Percentiles rank a stretch among this genome's conserved stretches.
Evolutionary conservation across 371 early-diverging fungal species (phyloP).

Genomic region (Capniomyces stellatus): DNA sequence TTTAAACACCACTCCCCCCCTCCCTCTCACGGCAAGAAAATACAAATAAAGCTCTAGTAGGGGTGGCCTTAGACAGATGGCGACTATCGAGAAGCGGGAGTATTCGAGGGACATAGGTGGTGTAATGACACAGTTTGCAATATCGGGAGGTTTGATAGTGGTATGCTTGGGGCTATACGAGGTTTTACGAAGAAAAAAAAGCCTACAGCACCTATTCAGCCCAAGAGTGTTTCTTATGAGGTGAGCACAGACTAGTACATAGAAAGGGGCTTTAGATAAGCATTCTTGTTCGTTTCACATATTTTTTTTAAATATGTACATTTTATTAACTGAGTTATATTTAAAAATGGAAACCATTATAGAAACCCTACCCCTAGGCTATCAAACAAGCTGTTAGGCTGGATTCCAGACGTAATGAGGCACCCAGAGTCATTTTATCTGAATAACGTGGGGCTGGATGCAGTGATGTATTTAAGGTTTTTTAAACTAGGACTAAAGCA

Average conservation of each 20-base stretch:
- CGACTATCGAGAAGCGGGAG: conserved; percentile 1
- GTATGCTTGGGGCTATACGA: conserved; percentile 4
- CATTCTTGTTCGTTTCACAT: too few species aligned
- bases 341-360: too few species aligned
- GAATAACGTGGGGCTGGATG: conserved; percentile 6
- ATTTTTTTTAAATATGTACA: too few species aligned
- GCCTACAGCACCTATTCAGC: conserved; percentile 3
- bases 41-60: too few species aligned
- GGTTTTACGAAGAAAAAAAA: not conserved
- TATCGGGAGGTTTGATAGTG: conserved; percentile 1
- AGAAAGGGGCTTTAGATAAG: too few species aligned
- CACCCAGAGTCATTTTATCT: conserved; percentile 3
- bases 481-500: not conserved
- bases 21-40: too few species aligned
- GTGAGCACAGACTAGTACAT: too few species aligned
- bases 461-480: conserved; percentile 6
- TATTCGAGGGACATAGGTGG: conserved; percentile 1
- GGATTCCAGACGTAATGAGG: not conserved
- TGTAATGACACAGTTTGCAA: not conserved
- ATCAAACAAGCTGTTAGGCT: not conserved
- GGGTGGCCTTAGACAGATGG: too few species aligned
- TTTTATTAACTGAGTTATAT: too few species aligned
- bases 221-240: not conserved
- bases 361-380: not conserved
- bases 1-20: too few species aligned